Base-by-base conservation (phyloP, 2,329 filamentous ascomycete genomes). In the Sporothrix mexicana region DNA sequence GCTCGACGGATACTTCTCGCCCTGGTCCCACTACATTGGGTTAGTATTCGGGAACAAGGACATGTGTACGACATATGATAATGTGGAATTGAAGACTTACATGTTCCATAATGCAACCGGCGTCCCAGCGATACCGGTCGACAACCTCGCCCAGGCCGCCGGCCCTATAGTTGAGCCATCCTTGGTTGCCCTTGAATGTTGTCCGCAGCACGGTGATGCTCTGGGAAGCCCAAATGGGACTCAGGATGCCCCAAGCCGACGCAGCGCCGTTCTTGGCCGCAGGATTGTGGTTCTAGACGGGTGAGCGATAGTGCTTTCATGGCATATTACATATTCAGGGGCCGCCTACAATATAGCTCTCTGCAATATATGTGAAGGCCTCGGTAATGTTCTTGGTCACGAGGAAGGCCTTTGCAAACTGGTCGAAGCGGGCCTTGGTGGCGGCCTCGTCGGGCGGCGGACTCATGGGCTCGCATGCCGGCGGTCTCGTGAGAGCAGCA, bases 161-260 rank as follows among this genome's bases (percentile, higher is more conserved):
- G n/a, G 59, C 74, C 43, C 61, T 59, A 70, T 78, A 78, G 73
- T 78, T 76, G 55, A 78, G 75, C 77, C 77, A 78, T 5, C 76
- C 75, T 72, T 72, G 73, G n/a, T 74, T 61, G 57, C 73, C 76
- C 49, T 74, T 75, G 71, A 78, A 77, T 12, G 76, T 76, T 6
- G 77, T 78, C 20, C 76, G 71, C 20, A 78, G 73, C 15, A 78
- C 76, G 1, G 76, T 77, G 73, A 78, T 77, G 25, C 69, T 71
- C 71, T 78, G 76, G 51, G 69, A 75, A 15, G 53, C 72, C 77
- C 77, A 79, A 66, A 78, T 74, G 3, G 77, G 77, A 23, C 72
- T 75, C 12, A 79, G 77, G 43, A 79, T 72, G 57, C 76, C 71
- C 43, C 77, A 75, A 2, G 77, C 77, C 36, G 75, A 75, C 20